Evolutionary conservation across 768 basidiomycete species (phyloP).

Genomic region (Cystofilobasidium ferigula): DNA sequence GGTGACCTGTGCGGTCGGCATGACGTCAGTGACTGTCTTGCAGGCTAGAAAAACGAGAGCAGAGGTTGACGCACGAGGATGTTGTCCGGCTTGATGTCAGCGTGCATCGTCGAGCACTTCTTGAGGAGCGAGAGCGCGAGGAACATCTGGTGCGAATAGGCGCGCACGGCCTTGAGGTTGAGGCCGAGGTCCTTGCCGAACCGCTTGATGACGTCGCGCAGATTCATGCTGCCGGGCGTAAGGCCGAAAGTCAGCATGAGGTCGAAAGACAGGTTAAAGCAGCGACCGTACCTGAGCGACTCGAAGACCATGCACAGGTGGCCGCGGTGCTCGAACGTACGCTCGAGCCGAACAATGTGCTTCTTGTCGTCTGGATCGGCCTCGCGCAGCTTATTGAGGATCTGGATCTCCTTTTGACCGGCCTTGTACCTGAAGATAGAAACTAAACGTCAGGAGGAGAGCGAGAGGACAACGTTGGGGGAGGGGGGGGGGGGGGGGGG

Average conservation of each 20-base stretch:
- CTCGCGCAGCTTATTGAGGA: slow-evolving; percentile 71
- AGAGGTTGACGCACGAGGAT: slow-evolving; percentile 60
- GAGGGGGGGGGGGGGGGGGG: too few species aligned
- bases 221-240: slow-evolving; percentile 75
- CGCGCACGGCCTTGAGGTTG: slow-evolving; percentile 91
- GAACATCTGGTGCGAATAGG: slow-evolving; percentile 96
- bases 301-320: slow-evolving; percentile 96
- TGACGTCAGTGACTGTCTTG: too few species aligned
- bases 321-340: slow-evolving; percentile 93
- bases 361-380: slow-evolving; percentile 96
- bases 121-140: slow-evolving; percentile 69
- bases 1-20: slow-evolving; percentile 82
- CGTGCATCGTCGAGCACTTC: slow-evolving; percentile 91
- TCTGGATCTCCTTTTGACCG: slow-evolving; percentile 80
- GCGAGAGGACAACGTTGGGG: slow-evolving; percentile 15
- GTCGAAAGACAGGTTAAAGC: not conserved
- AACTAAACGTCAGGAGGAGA: too few species aligned
- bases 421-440: slow-evolving; percentile 83
- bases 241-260: not conserved
- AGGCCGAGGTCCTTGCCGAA: slow-evolving; percentile 97
- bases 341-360: slow-evolving; percentile 81
- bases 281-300: slow-evolving; percentile 57
- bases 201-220: slow-evolving; percentile 92
- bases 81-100: slow-evolving; percentile 98
- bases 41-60: not conserved